phyloP scores from a whole-genome alignment of 306 rosid genomes.

The Medicago ruthenica region DNA sequence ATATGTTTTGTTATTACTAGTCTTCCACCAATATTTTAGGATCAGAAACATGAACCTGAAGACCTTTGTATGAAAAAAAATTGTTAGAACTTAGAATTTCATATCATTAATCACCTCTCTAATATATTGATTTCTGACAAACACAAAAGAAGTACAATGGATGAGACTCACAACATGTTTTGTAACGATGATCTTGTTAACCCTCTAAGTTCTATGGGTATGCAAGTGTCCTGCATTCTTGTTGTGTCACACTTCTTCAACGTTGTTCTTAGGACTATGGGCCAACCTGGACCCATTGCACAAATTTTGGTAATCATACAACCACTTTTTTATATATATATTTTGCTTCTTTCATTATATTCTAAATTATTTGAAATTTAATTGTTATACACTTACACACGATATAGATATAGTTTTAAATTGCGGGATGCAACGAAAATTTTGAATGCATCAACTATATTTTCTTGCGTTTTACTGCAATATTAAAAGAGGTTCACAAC shows the following conservation, averaged over 20 bases:
- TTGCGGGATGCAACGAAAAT: no score
- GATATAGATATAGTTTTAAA: no score
- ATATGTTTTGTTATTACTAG: slow-evolving; percentile 34
- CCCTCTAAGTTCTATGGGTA: slow-evolving; percentile 85
- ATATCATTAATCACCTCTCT: background rate
- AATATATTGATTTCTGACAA: slow-evolving; percentile 15
- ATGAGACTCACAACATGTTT: slow-evolving; percentile 70
- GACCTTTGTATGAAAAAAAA: background rate
- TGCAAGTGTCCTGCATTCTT: slow-evolving; percentile 86
- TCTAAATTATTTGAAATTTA: no score
- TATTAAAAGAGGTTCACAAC: no score
- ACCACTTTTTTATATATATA: no score
- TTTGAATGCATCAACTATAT: no score
- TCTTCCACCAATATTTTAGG: slow-evolving; percentile 50
- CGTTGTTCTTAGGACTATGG: slow-evolving; percentile 70
- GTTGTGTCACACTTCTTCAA: slow-evolving; percentile 91
- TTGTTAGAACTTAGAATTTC: slow-evolving; percentile 2
- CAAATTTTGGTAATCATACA: slow-evolving; percentile 65
- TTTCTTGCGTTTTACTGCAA: no score
- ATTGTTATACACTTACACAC: no score
- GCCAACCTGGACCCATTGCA: slow-evolving; percentile 93
- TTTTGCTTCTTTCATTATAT: no score
- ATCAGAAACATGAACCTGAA: slow-evolving; percentile 40
- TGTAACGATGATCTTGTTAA: slow-evolving; percentile 67
- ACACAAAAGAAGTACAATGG: slow-evolving; percentile 57